Evolutionary conservation across 148 eudicot species (phyloP), one percentile per base, ranked within the genome.

Genomic region (Heliamphora exappendiculata): DNA sequence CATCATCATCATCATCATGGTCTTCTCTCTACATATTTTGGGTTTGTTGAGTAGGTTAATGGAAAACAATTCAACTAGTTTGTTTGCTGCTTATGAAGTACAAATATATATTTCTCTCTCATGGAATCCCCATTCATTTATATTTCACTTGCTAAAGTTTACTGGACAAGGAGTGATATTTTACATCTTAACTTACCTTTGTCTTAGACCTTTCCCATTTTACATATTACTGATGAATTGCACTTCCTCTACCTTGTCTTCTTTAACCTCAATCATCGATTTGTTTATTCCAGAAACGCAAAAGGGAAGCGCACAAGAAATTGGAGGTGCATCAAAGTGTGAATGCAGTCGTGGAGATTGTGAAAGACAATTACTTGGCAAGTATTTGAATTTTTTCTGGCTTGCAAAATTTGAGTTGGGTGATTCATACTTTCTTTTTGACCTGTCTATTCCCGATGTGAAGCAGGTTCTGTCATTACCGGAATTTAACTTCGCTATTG

Each of bases 291-390:
- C 82, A 90, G 88, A 92, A 91, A 76, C 92, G 97, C 54, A 95
- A 88, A 86, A 82, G 87, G 81, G 92, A 78, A 76, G 76, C 73
- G 75, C 72, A 67, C 75, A 87, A 78, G 57, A 90, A 88, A 37
- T 71, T 95, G 85, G 91, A 92, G 85, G 84, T 87, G 76, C 87
- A 89, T 73, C 85, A 83, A 84, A 82, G 83, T 63, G 88, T 92
- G 62, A 86, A 82, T 77, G 94, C 96, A 20, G 67, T 80, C 33
- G 93, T 92, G 72, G 98, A 95, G 87, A 85, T 92, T 76, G 93
- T 92, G 72, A 92, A 95, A 80, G 96, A 92, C 79, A 87, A 84
- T 39, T 92, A 95, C 82, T 80, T 95, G 93, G 98, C 81, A 85
- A 81, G 84, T 82, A 8, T 59, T 65, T 26, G 11, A 53, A 7